phyloP scores from a whole-genome alignment of 129 eudicot species.

The Kitagawia praeruptora region DNA sequence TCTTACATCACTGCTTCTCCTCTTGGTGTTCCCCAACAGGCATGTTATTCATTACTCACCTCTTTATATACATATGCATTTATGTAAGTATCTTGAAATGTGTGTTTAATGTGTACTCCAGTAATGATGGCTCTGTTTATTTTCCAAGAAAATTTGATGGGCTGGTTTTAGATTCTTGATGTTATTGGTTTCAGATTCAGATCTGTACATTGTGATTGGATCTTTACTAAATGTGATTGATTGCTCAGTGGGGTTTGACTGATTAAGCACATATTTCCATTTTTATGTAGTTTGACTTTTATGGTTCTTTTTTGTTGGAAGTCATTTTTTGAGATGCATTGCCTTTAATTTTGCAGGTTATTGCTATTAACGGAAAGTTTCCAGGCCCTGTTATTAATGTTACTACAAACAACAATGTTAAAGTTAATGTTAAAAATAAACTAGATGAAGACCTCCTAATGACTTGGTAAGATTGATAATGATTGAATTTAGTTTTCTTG shows the following conservation, averaged over 20 bases:
- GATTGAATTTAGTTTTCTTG: not conserved
- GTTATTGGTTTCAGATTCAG: conserved; percentile 38
- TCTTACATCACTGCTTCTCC: conserved; percentile 93
- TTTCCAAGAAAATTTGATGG: conserved; percentile 12
- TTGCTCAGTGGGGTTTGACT: not conserved
- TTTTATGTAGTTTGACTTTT: not conserved
- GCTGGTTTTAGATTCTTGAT: conserved; percentile 20
- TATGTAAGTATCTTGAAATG: not conserved
- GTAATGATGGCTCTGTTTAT: conserved; percentile 22
- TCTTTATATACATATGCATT: not conserved
- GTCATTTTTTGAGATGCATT: conserved; percentile 11
- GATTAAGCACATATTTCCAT: too few relatives aligned
- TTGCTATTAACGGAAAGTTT: conserved; percentile 80
- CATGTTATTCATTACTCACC: conserved; percentile 14
- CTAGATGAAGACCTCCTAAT: conserved; percentile 71
- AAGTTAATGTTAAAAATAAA: conserved; percentile 78
- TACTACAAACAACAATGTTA: conserved; percentile 88
- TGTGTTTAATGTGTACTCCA: not conserved
- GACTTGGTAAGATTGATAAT: conserved; percentile 51
- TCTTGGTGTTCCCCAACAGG: conserved; percentile 96
- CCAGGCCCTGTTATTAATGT: conserved; percentile 78
- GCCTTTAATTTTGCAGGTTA: conserved; percentile 55
- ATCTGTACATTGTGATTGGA: conserved; percentile 40
- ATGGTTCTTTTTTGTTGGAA: not conserved
- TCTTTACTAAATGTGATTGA: conserved; percentile 5